A percentile compares a stretch with the other conserved stretches of the same genome.
phyloP scores from a whole-genome alignment of 1,139 yeast genomes.

The Waltiozyma sp. region DNA sequence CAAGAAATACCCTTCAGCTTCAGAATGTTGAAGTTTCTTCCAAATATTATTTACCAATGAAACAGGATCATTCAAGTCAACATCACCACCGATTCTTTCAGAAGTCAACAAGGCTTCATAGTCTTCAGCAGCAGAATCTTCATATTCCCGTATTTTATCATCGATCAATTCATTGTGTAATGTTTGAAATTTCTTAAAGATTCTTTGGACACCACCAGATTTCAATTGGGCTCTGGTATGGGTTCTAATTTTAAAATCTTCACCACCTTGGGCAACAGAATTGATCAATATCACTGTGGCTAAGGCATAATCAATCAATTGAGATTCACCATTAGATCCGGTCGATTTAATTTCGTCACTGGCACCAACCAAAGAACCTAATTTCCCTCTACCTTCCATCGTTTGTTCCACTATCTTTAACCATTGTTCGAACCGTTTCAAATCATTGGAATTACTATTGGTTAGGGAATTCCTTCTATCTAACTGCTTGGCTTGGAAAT shows the following conservation, averaged over 20 bases:
- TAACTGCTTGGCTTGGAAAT: constrained; percentile 34
- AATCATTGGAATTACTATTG: constrained; percentile 21
- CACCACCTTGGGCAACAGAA: constrained; percentile 56
- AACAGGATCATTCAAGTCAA: constrained; percentile 66
- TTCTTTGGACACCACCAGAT: constrained; percentile 62
- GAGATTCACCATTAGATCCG: constrained; percentile 47
- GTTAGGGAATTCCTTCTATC: constrained; percentile 18
- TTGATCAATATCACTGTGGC: constrained; percentile 71
- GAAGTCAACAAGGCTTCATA: constrained; percentile 51
- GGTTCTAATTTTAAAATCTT: constrained; percentile 56
- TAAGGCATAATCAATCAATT: constrained; percentile 68
- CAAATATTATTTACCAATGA: constrained; percentile 61
- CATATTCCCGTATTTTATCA: constrained; percentile 56
- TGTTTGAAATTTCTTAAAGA: constrained; percentile 50
- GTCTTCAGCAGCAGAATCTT: constrained; percentile 59
- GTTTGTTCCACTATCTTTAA: constrained; percentile 60
- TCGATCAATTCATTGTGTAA: constrained; percentile 54
- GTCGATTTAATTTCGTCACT: constrained; percentile 65
- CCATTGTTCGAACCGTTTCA: constrained; percentile 79
- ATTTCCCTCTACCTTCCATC: constrained; percentile 76
- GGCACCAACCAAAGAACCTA: constrained; percentile 89
- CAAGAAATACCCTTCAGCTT: constrained; percentile 58
- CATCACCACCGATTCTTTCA: constrained; percentile 48
- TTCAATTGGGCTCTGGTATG: constrained; percentile 68
- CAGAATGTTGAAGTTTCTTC: constrained; percentile 60